These are phyloP conservation scores for Vitis riparia DNA, from an alignment of 164 flowering plant species.

Conservation along the genomic window DNA sequence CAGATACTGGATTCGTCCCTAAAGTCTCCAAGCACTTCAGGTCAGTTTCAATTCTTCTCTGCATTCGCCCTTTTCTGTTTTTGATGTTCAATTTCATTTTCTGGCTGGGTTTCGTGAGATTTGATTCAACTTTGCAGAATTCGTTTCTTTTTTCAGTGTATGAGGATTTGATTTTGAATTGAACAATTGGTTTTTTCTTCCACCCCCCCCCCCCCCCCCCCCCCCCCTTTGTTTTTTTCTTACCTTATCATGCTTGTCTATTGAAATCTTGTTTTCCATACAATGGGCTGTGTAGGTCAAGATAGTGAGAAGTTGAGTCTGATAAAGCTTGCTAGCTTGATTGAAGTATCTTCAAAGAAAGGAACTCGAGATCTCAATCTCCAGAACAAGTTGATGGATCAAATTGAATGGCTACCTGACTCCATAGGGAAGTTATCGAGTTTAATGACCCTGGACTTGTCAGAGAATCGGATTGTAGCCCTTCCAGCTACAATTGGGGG, in stretches of 20 bases:
- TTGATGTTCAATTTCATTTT: not conserved
- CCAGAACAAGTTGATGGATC: conserved; percentile 62
- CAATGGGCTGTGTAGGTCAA: conserved; percentile 51
- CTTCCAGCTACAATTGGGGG: conserved; percentile 67
- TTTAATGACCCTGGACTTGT: conserved; percentile 62
- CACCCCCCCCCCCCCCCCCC: too few relatives aligned
- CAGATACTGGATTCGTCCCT: conserved; percentile 43
- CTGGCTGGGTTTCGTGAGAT: too few relatives aligned
- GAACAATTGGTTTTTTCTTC: not conserved
- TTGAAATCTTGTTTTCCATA: not conserved
- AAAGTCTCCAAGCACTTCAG: conserved; percentile 26
- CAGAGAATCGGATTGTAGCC: conserved; percentile 63
- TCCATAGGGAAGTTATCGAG: conserved; percentile 74
- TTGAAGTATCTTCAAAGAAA: conserved; percentile 73
- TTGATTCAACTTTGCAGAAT: too few relatives aligned
- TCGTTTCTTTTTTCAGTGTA: too few relatives aligned
- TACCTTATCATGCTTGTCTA: not conserved
- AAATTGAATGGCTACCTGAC: conserved; percentile 81
- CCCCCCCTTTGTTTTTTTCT: not conserved
- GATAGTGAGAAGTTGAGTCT: conserved; percentile 71
- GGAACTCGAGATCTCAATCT: conserved; percentile 63
- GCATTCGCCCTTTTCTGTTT: not conserved
- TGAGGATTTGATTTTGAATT: not conserved
- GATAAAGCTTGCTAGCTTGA: conserved; percentile 75
- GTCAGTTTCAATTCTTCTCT: conserved; percentile 28